Percentiles rank a stretch among this genome's conserved stretches.
These are phyloP conservation scores for Chiua sp. DNA, from an alignment of 1,284 basidiomycete genomes.

Conservation along the genomic window DNA sequence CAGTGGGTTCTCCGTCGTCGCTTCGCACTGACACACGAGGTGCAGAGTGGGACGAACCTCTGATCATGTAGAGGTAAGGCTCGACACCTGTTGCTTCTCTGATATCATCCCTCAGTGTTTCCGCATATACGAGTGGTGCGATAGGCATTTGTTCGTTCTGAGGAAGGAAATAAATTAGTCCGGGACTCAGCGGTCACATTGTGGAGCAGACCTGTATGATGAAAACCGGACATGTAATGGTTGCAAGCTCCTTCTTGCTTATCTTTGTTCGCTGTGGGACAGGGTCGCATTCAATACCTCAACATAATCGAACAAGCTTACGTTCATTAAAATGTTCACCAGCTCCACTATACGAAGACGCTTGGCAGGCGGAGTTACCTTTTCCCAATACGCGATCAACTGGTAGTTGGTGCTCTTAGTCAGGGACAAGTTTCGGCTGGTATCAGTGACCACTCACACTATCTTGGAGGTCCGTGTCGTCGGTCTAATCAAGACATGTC, in stretches of 20 bases:
- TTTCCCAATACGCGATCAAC: slow-evolving; percentile 71
- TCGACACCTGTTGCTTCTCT: slow-evolving; percentile 52
- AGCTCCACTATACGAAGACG: slow-evolving; percentile 58
- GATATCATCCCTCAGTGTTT: slow-evolving; percentile 54
- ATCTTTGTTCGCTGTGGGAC: slow-evolving; percentile 55
- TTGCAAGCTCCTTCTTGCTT: slow-evolving; percentile 49
- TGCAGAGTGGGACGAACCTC: slow-evolving; percentile 56
- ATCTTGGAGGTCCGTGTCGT: slow-evolving; percentile 62
- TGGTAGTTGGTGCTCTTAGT: slow-evolving; percentile 37
- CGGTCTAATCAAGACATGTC: slow-evolving; percentile 42
- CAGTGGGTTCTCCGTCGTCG: slow-evolving; percentile 1
- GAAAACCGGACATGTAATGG: slow-evolving; percentile 65
- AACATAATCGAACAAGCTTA: slow-evolving; percentile 38
- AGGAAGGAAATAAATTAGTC: slow-evolving; percentile 4
- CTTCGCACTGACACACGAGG: slow-evolving; percentile 1
- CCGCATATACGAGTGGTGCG: slow-evolving; percentile 62
- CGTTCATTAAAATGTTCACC: slow-evolving; percentile 62
- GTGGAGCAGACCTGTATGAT: slow-evolving; percentile 64
- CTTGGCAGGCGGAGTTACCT: slow-evolving; percentile 55
- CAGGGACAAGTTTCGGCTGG: not conserved
- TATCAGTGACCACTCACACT: slow-evolving; percentile 37
- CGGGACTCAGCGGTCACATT: not conserved
- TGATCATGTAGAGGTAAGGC: slow-evolving; percentile 62
- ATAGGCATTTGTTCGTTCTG: slow-evolving; percentile 66
- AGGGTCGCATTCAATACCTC: not conserved